Evolutionary conservation across 805 yeast genomes (phyloP).

Genomic region (Candida nonsorbophila): DNA sequence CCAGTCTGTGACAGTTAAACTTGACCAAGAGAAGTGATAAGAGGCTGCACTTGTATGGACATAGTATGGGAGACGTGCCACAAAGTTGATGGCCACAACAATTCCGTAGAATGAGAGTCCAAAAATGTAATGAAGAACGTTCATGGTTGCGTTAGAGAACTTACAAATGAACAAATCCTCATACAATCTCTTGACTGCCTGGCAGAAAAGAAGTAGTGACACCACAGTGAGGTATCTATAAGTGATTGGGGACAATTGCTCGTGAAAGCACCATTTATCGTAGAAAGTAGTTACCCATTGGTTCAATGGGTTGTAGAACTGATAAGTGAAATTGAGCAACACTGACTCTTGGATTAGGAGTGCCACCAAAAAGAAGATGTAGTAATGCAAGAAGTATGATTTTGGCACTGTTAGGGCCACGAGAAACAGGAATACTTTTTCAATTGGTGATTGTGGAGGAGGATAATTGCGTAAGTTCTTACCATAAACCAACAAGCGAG

Average conservation of each 20-base stretch:
- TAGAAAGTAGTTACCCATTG: slow-evolving; percentile 1
- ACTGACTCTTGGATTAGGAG: slow-evolving; percentile 2
- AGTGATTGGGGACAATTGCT: slow-evolving; percentile 2
- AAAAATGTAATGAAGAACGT: slow-evolving; percentile 59
- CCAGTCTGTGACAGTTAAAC: slow-evolving; percentile 14
- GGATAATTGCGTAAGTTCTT: slow-evolving; percentile 6
- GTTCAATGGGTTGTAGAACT: slow-evolving; percentile 3
- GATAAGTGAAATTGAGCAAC: slow-evolving; percentile 2
- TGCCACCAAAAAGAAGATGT: slow-evolving; percentile 35
- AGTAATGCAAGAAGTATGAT: slow-evolving; percentile 58
- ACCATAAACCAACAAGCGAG: slow-evolving; percentile 8
- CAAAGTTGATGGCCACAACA: slow-evolving; percentile 35
- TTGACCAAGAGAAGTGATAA: slow-evolving; percentile 1
- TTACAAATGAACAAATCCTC: slow-evolving; percentile 51
- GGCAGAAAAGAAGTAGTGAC: slow-evolving; percentile 29
- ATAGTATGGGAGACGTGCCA: slow-evolving; percentile 13
- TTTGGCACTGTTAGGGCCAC: slow-evolving; percentile 52
- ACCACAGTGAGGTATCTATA: slow-evolving; percentile 15
- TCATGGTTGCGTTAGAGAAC: slow-evolving; percentile 51
- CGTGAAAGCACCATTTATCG: slow-evolving; percentile 1
- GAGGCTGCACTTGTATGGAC: slow-evolving; percentile 5
- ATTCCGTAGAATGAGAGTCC: slow-evolving; percentile 57
- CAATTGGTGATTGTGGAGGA: background rate
- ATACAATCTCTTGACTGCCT: slow-evolving; percentile 48
- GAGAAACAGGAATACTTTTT: slow-evolving; percentile 4